Conservation (phyloP, 2,329 filamentous ascomycete species). For the Elsinoe arachidis region DNA sequence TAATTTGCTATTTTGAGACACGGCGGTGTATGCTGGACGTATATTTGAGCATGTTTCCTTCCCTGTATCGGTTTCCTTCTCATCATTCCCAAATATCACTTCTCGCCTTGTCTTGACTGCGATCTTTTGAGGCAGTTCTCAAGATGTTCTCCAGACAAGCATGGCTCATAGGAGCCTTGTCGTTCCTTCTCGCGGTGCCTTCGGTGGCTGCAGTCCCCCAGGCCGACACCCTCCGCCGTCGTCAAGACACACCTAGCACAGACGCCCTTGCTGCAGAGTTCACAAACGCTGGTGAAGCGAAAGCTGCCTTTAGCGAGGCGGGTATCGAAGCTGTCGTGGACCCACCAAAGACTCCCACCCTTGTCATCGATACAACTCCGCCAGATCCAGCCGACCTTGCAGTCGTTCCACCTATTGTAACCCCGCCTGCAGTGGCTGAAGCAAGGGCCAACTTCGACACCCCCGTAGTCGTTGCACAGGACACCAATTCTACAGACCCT, state of each 20-base stretch:
- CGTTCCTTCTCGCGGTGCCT: neutral
- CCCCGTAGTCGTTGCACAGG: conserved; percentile 10
- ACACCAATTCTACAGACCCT: conserved; percentile 2
- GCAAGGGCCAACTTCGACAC: neutral
- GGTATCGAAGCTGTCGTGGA: neutral
- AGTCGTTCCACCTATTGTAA: neutral
- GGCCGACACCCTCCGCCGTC: neutral
- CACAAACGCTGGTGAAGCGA: neutral
- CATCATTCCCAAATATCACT: neutral
- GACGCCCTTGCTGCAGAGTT: conserved; percentile 6
- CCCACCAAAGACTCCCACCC: neutral
- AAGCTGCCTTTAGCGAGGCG: neutral
- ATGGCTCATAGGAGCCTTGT: conserved; percentile 9
- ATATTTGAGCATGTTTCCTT: conserved; percentile 10
- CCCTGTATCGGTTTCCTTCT: neutral
- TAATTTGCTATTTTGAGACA: conserved; percentile 1
- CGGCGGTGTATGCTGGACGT: neutral
- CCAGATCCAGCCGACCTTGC: conserved; percentile 1
- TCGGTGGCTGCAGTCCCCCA: conserved; percentile 1
- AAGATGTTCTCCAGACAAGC: conserved; percentile 1
- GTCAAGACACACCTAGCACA: neutral
- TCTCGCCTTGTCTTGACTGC: neutral
- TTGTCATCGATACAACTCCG: neutral
- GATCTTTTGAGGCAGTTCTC: neutral
- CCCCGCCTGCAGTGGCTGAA: neutral